Conservation (phyloP, 2,329 filamentous ascomycete genomes). For the Botrytis deweyae region DNA sequence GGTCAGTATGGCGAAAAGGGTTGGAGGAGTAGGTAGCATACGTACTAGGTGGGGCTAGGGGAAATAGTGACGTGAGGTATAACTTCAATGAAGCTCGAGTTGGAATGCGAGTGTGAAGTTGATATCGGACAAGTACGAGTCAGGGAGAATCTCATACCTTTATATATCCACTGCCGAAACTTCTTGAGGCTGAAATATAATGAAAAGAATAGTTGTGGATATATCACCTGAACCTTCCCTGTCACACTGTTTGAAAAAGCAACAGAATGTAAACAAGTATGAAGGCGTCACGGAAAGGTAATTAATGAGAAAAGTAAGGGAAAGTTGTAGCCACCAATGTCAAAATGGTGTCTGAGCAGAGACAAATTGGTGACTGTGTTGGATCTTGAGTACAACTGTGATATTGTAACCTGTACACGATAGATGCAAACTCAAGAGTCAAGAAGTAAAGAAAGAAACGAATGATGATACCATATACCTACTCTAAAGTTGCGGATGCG, state of each 20-base stretch:
- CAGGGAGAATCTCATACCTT: slow-evolving; percentile 11
- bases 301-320: slow-evolving; percentile 29
- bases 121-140: slow-evolving; percentile 1
- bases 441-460: slow-evolving; percentile 1
- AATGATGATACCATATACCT: neutral
- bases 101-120: neutral
- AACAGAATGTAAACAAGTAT: slow-evolving; percentile 19
- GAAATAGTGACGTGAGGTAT: neutral
- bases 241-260: slow-evolving; percentile 26
- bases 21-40: neutral
- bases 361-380: slow-evolving; percentile 9
- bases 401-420: slow-evolving; percentile 4
- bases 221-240: slow-evolving; percentile 17
- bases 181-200: slow-evolving; percentile 19
- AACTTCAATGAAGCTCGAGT: neutral
- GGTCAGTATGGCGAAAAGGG: neutral
- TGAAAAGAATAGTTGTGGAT: slow-evolving; percentile 1
- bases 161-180: slow-evolving; percentile 17
- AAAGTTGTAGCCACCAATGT: slow-evolving; percentile 33
- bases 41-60: neutral
- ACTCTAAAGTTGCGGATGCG: neutral
- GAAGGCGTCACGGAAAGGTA: slow-evolving; percentile 23
- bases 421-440: slow-evolving; percentile 6
- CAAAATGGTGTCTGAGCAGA: slow-evolving; percentile 16
- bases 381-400: slow-evolving; percentile 6